Evolutionary conservation across 202 grass and related monocot genomes (phyloP), one percentile per base, ranked within the genome.

Genomic region (Saccharum hybrid): DNA sequence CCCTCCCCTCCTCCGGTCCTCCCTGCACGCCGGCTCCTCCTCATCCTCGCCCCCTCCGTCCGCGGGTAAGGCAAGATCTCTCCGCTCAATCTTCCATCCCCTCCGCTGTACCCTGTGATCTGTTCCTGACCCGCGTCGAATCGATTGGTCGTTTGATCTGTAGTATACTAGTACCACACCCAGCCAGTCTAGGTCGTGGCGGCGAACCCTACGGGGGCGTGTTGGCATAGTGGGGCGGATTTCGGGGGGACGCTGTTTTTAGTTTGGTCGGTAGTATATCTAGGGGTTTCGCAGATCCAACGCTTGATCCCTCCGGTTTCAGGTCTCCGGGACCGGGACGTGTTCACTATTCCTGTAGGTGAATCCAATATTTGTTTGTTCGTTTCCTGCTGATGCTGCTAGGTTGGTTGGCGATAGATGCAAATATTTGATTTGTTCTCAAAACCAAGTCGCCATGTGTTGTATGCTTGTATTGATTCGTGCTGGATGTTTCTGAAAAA

Each of bases 41-140:
- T 11, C 65, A 7, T 10, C 18, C 21, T 14, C 46, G 3, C 39
- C 59, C 28, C 10, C 16, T 45, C 23, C 63, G 49, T 40, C 9
- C 71, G 16, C 33, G 1, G 82, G 82, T 84, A 76, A 76, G 72
- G 72, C 22, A 12, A 26, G 5, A 40, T 0, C 52, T 74, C 45
- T 6, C 19, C 10, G 4, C 3, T 11, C 8, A 30, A 23, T 54
- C 23, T 12, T 38, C 51, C 38, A 7, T 4, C 16, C 28, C n/a
- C 5, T 21, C 41, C 5, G 3, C 23, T 16, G 16, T 36, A 2
- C 0, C n/a, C 7, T 22, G 28, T 33, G 33, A n/a, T 68, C 23
- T 77, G 0, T 18, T 77, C 30, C 43, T 1, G 1, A 38, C 37
- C 64, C 6, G 36, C 15, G 28, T 13, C 2, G 52, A 19, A 33